A percentile compares a stretch with the other conserved stretches of the same genome.
Conservation (phyloP, 2,329 filamentous ascomycete species). For the Cytospora piceae region DNA sequence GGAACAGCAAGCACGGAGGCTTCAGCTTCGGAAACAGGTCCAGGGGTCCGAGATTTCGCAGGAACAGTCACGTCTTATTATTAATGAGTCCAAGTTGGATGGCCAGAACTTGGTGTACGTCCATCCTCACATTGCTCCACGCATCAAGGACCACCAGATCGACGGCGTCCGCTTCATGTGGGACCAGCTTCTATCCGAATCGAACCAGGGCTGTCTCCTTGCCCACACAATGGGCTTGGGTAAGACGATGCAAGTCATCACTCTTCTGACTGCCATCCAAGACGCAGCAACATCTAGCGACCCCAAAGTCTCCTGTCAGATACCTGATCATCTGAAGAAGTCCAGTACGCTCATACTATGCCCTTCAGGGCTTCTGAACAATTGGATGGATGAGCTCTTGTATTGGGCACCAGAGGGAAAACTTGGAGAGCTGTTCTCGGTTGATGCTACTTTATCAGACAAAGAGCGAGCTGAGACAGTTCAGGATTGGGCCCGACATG, state of each 20-base stretch:
- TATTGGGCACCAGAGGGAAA: constrained; percentile 65
- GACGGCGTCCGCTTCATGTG: constrained; percentile 85
- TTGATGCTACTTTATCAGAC: constrained; percentile 49
- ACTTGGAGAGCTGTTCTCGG: constrained; percentile 59
- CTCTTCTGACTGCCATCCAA: constrained; percentile 75
- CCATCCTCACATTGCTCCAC: constrained; percentile 62
- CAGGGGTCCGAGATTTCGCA: constrained; percentile 47
- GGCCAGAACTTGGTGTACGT: constrained; percentile 66
- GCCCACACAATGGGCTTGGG: constrained; percentile 92
- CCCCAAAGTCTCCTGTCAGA: constrained; percentile 60
- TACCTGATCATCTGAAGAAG: constrained; percentile 66
- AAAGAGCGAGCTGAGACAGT: constrained; percentile 52
- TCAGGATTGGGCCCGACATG: constrained; percentile 61
- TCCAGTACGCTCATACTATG: constrained; percentile 75
- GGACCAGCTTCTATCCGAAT: constrained; percentile 73
- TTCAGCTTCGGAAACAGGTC: constrained; percentile 51
- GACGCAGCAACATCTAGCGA: constrained; percentile 66
- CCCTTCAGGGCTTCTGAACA: constrained; percentile 74
- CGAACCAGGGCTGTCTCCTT: constrained; percentile 75
- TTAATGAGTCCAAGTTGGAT: constrained; percentile 69
- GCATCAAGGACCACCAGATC: constrained; percentile 80
- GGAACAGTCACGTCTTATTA: constrained; percentile 58
- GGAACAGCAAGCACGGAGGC: constrained; percentile 57
- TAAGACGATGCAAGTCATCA: constrained; percentile 91
- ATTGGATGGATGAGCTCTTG: constrained; percentile 79